Base-by-base conservation (phyloP, 345 rosid genomes). In the Populus euphratica region DNA sequence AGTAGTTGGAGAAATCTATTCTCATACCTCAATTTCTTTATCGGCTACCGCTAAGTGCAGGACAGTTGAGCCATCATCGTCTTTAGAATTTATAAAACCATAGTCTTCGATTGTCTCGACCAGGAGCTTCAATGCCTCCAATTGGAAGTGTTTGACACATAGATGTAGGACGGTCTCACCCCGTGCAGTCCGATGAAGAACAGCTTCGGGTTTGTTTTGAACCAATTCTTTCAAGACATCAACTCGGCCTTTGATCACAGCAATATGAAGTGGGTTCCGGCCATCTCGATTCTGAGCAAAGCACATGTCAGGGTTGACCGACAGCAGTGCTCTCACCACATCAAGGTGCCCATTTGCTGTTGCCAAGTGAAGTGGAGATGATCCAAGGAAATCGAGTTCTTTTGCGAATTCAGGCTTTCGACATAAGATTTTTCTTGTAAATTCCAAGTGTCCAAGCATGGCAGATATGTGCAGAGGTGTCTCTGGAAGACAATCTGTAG, bases 21-120 rank as follows among this genome's bases (percentile, higher is more conserved):
- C 8, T 17, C 56, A 5, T 75, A 85, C 85, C 85, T 79, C 83
- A 39, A 81, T 38, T 7, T 79, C 79, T 73, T 79, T 79, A 20
- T 81, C 73, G 31, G 62, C 70, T 21, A 76, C 81, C n/a, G 85
- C 81, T 9, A 73, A 43, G 52, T 84, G 87, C 78, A 84, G 20
- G 20, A 67, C 36, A n/a, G 74, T 71, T 77, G 64, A 71, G 44
- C 86, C 84, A 59, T 84, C 76, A 25, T 66, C 27, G 70, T 81
- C 84, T 52, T 25, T 76, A 9, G 73, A 70, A 66, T 67, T 76
- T 75, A 76, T 41, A 63, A 78, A 75, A 69, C 52, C 82, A 44
- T 47, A 68, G 41, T 72, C 75, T 1, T 63, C 67, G 5, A 73
- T 59, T 29, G 47, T 17, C 36, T 73, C 76, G 44, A 81, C 82